A percentile compares a stretch with the other conserved stretches of the same genome.
phyloP scores from a whole-genome alignment of 306 rosid genomes.

The Cyclanthera cordifolia region DNA sequence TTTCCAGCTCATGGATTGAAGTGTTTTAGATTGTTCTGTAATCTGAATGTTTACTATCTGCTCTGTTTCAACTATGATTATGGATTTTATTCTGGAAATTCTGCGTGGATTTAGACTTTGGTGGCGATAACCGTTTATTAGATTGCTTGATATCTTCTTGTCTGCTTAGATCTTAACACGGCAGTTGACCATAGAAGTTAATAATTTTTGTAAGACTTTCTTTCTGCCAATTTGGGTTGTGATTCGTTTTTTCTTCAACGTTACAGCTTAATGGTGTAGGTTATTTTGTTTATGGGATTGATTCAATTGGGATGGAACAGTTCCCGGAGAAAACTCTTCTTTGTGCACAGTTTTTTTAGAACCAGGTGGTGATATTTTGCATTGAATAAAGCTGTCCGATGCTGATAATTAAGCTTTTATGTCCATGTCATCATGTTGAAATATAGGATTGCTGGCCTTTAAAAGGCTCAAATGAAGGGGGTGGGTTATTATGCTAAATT shows the following conservation, averaged over 20 bases:
- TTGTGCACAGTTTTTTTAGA: background rate
- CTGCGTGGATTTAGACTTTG: background rate
- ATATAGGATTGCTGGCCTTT: background rate
- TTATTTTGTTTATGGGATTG: background rate
- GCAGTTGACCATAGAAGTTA: slow-evolving; percentile 1
- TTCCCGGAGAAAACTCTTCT: background rate
- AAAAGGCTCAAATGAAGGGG: background rate
- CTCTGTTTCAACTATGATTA: background rate
- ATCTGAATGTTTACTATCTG: background rate
- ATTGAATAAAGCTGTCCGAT: background rate
- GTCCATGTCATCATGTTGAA: background rate
- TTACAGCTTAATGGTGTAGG: background rate
- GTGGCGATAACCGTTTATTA: background rate
- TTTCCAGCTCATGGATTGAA: too few relatives aligned
- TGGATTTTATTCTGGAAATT: background rate
- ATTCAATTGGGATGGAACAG: background rate
- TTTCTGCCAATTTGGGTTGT: background rate
- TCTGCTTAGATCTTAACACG: background rate
- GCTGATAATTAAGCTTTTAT: background rate
- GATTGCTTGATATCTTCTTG: background rate
- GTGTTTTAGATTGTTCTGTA: too few relatives aligned
- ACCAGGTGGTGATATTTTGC: background rate
- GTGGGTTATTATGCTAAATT: too few relatives aligned
- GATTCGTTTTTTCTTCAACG: background rate
- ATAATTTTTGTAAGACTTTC: background rate